Base-by-base conservation (phyloP, 345 rosid species). In the Bretschneidera sinensis region DNA sequence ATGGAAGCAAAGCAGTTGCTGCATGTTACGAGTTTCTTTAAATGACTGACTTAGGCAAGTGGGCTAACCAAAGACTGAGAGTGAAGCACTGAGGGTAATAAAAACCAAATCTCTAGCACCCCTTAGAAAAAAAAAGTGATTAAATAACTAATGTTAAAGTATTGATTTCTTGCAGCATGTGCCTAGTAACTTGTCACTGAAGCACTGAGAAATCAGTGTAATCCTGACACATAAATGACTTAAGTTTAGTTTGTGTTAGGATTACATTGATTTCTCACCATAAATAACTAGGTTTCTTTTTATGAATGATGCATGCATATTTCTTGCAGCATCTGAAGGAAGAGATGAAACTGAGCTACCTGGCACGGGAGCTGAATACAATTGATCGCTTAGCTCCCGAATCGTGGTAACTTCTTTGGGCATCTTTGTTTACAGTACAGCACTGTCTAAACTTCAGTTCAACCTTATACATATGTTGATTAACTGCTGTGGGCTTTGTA, bases 331-430 rank as follows among this genome's bases (percentile, higher is more conserved):
- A 89, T 73, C 73, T 92, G 69, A 92, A 92, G 76, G 90, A 89
- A 72, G 98, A 84, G 59, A 85, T 85, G 91, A 85, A 83, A 73
- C 68, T 92, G 60, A 89, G 97, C 71, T 92, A 83, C 83, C 68
- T 92, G 60, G 97, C 96, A 62, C 83, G 83, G 65, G 97, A 89
- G 70, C 62, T 92, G 64, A 72, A 87, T 50, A 74, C 80, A 62
- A 71, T 82, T 43, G 94, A 92, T 67, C 98, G 97, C 70, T 76
- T 85, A 54, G 94, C 98, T 73, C 88, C 98, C 71, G 91, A 92
- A 74, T 65, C 98, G 19, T 92, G 98, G 98, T 92, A 89, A 48
- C 50, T 11, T 59, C 49, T 58, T 56, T 57, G 60, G 60, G 28
- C 51, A 49, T 65, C 51, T 54, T 43, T 64, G 4, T 58, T 39